These are phyloP conservation scores for Sarcodon aspratus DNA, from an alignment of 768 basidiomycete genomes.

Conservation along the genomic window DNA sequence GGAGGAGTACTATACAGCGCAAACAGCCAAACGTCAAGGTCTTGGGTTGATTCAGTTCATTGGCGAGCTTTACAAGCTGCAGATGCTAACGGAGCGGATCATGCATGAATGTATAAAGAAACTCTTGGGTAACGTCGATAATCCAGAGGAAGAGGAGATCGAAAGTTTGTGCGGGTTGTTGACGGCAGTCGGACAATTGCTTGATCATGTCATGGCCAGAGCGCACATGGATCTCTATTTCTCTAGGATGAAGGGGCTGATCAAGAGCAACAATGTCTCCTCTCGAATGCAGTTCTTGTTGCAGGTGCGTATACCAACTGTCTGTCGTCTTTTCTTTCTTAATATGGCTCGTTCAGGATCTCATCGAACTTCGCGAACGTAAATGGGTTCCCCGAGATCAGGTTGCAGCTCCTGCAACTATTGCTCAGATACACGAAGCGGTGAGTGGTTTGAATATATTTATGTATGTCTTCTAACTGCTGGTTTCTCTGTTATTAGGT, in stretches of 20 bases:
- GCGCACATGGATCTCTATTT: slow-evolving; percentile 93
- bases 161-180: slow-evolving; percentile 92
- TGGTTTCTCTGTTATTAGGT: slow-evolving; percentile 33
- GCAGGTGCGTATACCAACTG: slow-evolving; percentile 43
- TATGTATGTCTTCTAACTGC: slow-evolving; percentile 3
- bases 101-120: slow-evolving; percentile 99
- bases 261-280: slow-evolving; percentile 62
- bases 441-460: slow-evolving; percentile 32
- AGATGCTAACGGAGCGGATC: slow-evolving; percentile 95
- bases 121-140: slow-evolving; percentile 83
- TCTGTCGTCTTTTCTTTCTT: slow-evolving; percentile 2
- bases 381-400: slow-evolving; percentile 70
- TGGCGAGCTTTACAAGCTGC: slow-evolving; percentile 97
- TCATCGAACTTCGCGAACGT: slow-evolving; percentile 77
- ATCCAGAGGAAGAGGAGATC: slow-evolving; percentile 96
- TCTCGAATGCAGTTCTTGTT: slow-evolving; percentile 94
- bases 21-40: slow-evolving; percentile 96
- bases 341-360: slow-evolving; percentile 43
- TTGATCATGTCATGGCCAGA: slow-evolving; percentile 74
- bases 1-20: slow-evolving; percentile 89
- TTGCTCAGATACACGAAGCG: slow-evolving; percentile 80
- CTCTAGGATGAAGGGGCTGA: slow-evolving; percentile 75
- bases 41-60: slow-evolving; percentile 97
- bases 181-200: slow-evolving; percentile 72
- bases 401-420: slow-evolving; percentile 72